Base-by-base conservation (phyloP, 305 asterid genomes). In the Fraxinus dipetala region DNA sequence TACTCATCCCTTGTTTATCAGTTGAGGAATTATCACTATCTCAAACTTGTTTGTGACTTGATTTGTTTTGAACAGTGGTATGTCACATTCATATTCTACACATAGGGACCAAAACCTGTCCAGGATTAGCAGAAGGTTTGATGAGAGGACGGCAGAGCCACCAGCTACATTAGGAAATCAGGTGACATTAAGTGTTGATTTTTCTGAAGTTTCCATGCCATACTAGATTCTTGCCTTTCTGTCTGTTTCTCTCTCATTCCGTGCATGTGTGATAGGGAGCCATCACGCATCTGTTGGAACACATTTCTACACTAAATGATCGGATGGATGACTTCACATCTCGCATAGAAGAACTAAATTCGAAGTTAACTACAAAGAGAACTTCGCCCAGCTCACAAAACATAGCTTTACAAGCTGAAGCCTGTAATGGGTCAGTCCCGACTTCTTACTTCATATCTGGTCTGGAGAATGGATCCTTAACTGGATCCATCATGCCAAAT, bases 311-410 rank as follows among this genome's bases (percentile, higher is more conserved):
- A 1, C 87, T 97, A 79, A 91, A 92, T 70, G 97, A 93, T 82
- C 89, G 99, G 77, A 91, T 97, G 94, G 97, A 97, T 81, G 98
- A 95, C 69, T 95, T 95, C 87, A 93, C 98, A 22, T 88, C 90
- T 80, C 86, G 86, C 61, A 83, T 97, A 54, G 98, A 95, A 80
- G 98, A 91, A 84, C 86, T 95, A 65, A 96, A 86, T 85, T 87
- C 95, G 45, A 92, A 92, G 91, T 76, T 97, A 76, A 83, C 83
- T 20, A 86, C 87, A 78, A 90, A 87, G 85, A 85, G 81, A 81
- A 72, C 83, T 59, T 86, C 93, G 59, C 93, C 93, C 24, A 89
- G 89, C 83, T 70, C 90, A 54, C 95, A 89, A 81, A 92, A 85
- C 86, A 84, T 84, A 48, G 83, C 90, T 43, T 36, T 83, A 77